Conservation (phyloP, 192 early-diverging fungal species). For the Backusella sp. region DNA sequence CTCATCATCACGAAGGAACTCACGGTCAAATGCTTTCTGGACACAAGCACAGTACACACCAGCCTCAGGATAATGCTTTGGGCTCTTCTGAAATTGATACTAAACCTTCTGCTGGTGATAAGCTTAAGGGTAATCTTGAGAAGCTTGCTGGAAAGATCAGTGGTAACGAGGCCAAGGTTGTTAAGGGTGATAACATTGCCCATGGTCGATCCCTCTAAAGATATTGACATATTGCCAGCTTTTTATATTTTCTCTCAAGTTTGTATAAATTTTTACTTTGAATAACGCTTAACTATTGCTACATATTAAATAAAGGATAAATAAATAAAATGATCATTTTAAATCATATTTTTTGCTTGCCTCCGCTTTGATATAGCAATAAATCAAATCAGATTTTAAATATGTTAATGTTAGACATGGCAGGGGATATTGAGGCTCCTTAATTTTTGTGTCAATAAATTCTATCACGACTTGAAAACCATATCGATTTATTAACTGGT, state of each 20-base stretch:
- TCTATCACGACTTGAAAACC: no score
- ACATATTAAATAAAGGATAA: background rate
- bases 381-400: no score
- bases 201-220: background rate
- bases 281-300: background rate
- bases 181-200: slow-evolving; percentile 28
- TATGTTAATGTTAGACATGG: no score
- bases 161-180: slow-evolving; percentile 35
- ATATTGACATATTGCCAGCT: background rate
- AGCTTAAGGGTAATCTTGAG: slow-evolving; percentile 35
- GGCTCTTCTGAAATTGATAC: background rate
- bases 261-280: background rate
- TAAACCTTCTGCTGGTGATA: slow-evolving; percentile 22
- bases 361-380: no score
- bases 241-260: background rate
- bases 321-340: background rate
- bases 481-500: no score
- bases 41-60: background rate
- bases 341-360: no score
- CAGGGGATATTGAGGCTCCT: no score
- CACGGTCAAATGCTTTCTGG: background rate
- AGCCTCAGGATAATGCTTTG: background rate
- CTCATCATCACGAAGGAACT: background rate
- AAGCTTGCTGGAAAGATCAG: slow-evolving; percentile 33
- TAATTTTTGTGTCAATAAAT: no score